Base-by-base conservation (phyloP, 2,329 filamentous ascomycete genomes). In the Drechslerella coelobrocha region DNA sequence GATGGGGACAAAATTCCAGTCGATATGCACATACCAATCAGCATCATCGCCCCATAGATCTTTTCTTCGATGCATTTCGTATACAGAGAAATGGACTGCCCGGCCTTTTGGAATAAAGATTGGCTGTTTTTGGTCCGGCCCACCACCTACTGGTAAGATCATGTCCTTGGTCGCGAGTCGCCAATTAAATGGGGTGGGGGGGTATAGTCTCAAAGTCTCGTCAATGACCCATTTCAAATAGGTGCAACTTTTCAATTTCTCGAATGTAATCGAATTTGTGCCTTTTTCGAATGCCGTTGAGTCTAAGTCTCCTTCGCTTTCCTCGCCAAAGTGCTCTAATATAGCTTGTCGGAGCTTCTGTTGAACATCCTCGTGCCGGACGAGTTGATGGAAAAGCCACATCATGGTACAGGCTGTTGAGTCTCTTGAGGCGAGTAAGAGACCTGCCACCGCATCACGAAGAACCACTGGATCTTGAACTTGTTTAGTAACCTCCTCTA, bases 201-300 rank as follows among this genome's bases (percentile, higher is more conserved):
- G 79, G 7, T 72, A 45, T 17, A 84, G 75, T 9, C 83, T 79
- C 21, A 84, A 75, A 53, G 74, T 82, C 77, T 87, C 85, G 71
- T 86, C 86, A 57, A 88, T 73, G 12, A 85, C 81, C 77, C 81
- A 84, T 76, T 84, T 84, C 12, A 89, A 77, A 69, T 88, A 88
- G 68, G 81, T 84, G 77, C 88, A 79, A 10, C 81, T 80, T 73
- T 82, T 83, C 59, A 89, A 76, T 66, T 85, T 80, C 73, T 87
- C 84, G 78, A 84, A 88, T 0, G 80, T 81, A 24, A 61, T 61
- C 14, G 55, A 41, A 1, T 86, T 86, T 62, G 78, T n/a, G n/a
- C n/a, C n/a, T n/a, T n/a, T n/a, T n/a, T n/a, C n/a, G n/a, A n/a
- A n/a, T n/a, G n/a, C n/a, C n/a, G n/a, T n/a, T n/a, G n/a, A n/a